These are phyloP conservation scores for Rhizomucor pusillus DNA, from an alignment of 371 early-diverging fungal genomes.

Conservation along the genomic window DNA sequence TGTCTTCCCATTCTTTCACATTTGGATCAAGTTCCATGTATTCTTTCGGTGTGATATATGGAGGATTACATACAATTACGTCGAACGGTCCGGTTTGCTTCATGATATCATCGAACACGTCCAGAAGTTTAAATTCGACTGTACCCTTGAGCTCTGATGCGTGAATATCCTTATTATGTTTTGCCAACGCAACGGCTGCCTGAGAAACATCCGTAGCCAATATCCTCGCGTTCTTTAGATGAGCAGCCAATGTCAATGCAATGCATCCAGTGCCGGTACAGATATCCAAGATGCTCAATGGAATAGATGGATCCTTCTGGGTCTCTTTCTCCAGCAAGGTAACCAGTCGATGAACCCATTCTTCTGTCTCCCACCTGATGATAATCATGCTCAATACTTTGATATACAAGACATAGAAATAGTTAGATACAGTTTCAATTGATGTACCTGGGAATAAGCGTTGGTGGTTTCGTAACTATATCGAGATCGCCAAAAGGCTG, in stretches of 20 bases:
- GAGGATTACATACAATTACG: constrained; percentile 87
- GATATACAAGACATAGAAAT: too few relatives aligned
- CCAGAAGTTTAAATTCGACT: constrained; percentile 41
- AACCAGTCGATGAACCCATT: constrained; percentile 71
- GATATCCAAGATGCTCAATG: constrained; percentile 76
- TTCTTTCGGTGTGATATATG: constrained; percentile 80
- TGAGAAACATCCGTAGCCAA: constrained; percentile 40
- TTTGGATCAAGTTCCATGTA: constrained; percentile 62
- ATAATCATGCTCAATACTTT: too few relatives aligned
- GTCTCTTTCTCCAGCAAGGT: constrained; percentile 18
- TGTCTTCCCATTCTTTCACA: constrained; percentile 87
- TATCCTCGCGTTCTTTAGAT: constrained; percentile 46
- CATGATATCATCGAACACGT: constrained; percentile 31
- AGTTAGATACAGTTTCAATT: neutral
- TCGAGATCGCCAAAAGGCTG: constrained; percentile 84
- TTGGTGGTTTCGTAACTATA: constrained; percentile 68
- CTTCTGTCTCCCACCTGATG: constrained; percentile 90
- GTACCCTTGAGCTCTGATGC: constrained; percentile 9
- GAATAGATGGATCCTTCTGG: constrained; percentile 2
- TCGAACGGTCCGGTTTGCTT: constrained; percentile 28
- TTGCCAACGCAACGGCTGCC: constrained; percentile 49
- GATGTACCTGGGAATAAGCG: constrained; percentile 78
- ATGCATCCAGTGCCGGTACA: constrained; percentile 92
- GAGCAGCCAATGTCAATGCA: constrained; percentile 69
- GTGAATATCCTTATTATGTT: constrained; percentile 35